Conservation (phyloP, 2,329 filamentous ascomycete species). For the Cordyceps tenuipes region DNA sequence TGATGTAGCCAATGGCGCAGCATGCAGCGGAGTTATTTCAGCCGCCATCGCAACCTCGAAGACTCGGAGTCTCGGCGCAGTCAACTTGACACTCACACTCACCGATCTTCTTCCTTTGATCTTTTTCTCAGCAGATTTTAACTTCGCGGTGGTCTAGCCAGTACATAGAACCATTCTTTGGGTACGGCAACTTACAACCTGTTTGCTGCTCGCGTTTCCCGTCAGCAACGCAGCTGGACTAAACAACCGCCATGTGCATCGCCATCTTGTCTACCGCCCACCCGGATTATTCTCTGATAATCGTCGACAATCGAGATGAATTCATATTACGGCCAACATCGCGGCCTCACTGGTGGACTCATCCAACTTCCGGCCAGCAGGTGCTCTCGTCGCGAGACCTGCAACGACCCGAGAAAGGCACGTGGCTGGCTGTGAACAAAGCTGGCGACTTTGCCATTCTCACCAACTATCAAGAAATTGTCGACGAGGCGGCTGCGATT, state of each 20-base stretch:
- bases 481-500: conserved; percentile 34
- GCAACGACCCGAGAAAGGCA: conserved; percentile 53
- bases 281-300: conserved; percentile 64
- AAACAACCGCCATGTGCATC: conserved; percentile 67
- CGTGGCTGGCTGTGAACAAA: conserved; percentile 57
- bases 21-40: conserved; percentile 2
- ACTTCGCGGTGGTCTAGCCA: background rate
- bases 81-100: background rate
- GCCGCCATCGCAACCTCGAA: background rate
- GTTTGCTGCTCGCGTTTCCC: background rate
- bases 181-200: background rate
- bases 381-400: conserved; percentile 55
- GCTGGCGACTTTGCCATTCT: conserved; percentile 53
- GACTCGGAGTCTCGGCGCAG: background rate
- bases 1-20: conserved; percentile 4
- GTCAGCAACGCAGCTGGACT: conserved; percentile 45
- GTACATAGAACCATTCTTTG: background rate
- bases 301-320: conserved; percentile 73
- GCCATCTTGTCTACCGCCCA: conserved; percentile 67
- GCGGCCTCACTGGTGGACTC: conserved; percentile 55
- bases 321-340: conserved; percentile 58
- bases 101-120: background rate
- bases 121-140: background rate
- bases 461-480: conserved; percentile 57
- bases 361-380: conserved; percentile 30